These are phyloP conservation scores for Triglochin maritima DNA, from an alignment of 106 monocot species.

Conservation along the genomic window DNA sequence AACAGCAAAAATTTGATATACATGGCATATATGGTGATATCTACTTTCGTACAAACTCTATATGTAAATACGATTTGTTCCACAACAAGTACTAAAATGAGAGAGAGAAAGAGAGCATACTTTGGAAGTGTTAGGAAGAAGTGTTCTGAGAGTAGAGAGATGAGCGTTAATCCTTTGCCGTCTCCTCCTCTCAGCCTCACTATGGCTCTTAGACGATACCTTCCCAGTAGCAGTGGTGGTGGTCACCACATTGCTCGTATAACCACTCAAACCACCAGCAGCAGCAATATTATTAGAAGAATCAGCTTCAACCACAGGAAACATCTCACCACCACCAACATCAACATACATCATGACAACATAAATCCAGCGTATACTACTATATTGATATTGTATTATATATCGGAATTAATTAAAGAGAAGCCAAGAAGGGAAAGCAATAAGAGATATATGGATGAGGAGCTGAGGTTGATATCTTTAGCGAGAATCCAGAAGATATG, in stretches of 20 bases:
- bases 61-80: too few species aligned
- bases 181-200: slow-evolving; percentile 72
- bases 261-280: background rate
- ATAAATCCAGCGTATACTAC: too few species aligned
- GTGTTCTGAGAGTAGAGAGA: slow-evolving; percentile 61
- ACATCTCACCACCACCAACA: background rate
- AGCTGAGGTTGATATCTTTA: too few species aligned
- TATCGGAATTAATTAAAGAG: too few species aligned
- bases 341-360: too few species aligned
- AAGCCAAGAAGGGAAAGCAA: too few species aligned
- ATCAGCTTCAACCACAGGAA: background rate
- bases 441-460: too few species aligned
- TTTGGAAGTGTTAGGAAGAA: slow-evolving; percentile 52
- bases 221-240: background rate
- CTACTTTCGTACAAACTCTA: too few species aligned
- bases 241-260: background rate
- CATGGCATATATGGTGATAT: too few species aligned
- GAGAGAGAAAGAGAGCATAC: slow-evolving; percentile 22
- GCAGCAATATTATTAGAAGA: background rate
- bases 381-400: too few species aligned
- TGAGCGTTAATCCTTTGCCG: slow-evolving; percentile 83
- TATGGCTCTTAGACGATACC: slow-evolving; percentile 39
- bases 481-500: too few species aligned
- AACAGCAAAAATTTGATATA: too few species aligned
- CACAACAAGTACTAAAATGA: background rate